phyloP scores from a whole-genome alignment of 2,329 filamentous ascomycete genomes.

The Colletotrichum ledebouriae region DNA sequence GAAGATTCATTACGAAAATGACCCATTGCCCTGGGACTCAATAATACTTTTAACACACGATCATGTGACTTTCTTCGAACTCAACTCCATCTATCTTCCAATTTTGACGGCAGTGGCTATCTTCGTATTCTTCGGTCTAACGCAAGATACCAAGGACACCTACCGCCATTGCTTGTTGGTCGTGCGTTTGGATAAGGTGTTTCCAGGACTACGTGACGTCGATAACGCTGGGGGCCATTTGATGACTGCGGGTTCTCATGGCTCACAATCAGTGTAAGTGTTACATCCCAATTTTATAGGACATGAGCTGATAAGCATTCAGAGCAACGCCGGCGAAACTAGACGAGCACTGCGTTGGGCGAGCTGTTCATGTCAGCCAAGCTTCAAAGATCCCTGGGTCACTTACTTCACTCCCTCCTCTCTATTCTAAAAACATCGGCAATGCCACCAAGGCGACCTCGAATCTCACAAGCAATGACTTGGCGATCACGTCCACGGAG shows the following conservation, averaged over 20 bases:
- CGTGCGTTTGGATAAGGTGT: constrained; percentile 59
- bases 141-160: constrained; percentile 64
- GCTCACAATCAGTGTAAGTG: constrained; percentile 17
- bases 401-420: constrained; percentile 1
- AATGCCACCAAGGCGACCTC: too few species aligned
- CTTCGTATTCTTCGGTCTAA: constrained; percentile 68
- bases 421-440: neutral
- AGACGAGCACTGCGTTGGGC: neutral
- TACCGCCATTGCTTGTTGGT: constrained; percentile 58
- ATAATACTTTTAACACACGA: constrained; percentile 61
- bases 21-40: constrained; percentile 60
- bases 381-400: neutral
- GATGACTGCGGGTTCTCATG: constrained; percentile 10
- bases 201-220: constrained; percentile 55
- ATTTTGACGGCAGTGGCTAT: constrained; percentile 62
- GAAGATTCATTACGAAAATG: constrained; percentile 55
- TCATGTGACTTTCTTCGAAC: constrained; percentile 53
- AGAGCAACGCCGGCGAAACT: constrained; percentile 10
- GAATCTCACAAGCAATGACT: neutral
- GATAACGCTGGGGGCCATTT: constrained; percentile 39
- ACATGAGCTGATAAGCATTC: neutral
- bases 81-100: constrained; percentile 64
- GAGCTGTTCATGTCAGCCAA: constrained; percentile 3
- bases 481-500: neutral
- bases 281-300: too few species aligned